These are phyloP conservation scores for Phaeotremella skinneri DNA, from an alignment of 768 basidiomycete species.

Conservation along the genomic window DNA sequence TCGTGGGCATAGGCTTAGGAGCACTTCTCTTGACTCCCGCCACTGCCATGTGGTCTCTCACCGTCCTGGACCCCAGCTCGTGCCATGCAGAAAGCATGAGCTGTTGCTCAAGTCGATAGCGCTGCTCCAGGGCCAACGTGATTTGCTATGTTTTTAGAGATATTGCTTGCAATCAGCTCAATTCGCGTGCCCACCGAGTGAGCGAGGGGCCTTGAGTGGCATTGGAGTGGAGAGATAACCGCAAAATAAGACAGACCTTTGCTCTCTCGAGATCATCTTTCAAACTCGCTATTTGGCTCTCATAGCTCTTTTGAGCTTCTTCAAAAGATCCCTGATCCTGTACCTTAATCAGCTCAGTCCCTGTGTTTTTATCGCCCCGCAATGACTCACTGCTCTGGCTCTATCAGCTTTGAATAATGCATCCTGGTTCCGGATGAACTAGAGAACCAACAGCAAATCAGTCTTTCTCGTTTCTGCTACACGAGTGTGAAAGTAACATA, in stretches of 20 bases:
- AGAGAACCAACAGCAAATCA: neutral
- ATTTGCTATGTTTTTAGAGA: slow-evolving; percentile 56
- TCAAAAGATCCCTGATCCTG: slow-evolving; percentile 5
- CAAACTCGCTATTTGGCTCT: slow-evolving; percentile 58
- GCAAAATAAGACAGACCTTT: neutral
- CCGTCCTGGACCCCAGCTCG: slow-evolving; percentile 63
- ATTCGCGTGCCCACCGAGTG: no score
- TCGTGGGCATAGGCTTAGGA: slow-evolving; percentile 57
- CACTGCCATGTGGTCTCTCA: slow-evolving; percentile 60
- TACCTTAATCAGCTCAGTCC: neutral
- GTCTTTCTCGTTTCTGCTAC: no score
- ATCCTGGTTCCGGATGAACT: slow-evolving; percentile 94
- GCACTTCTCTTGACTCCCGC: slow-evolving; percentile 55
- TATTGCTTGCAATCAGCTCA: no score
- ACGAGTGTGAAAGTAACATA: slow-evolving; percentile 47
- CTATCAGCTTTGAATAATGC: slow-evolving; percentile 64
- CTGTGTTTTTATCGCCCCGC: no score
- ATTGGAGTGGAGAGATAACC: no score
- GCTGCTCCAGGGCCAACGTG: slow-evolving; percentile 58
- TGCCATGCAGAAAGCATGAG: slow-evolving; percentile 77
- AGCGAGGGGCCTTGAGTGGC: no score
- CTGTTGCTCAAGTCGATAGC: slow-evolving; percentile 73
- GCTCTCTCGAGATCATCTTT: slow-evolving; percentile 45
- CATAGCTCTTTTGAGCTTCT: slow-evolving; percentile 40
- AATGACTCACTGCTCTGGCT: slow-evolving; percentile 1